Conservation (phyloP, 345 rosid genomes). For the Gossypium mustelinum region DNA sequence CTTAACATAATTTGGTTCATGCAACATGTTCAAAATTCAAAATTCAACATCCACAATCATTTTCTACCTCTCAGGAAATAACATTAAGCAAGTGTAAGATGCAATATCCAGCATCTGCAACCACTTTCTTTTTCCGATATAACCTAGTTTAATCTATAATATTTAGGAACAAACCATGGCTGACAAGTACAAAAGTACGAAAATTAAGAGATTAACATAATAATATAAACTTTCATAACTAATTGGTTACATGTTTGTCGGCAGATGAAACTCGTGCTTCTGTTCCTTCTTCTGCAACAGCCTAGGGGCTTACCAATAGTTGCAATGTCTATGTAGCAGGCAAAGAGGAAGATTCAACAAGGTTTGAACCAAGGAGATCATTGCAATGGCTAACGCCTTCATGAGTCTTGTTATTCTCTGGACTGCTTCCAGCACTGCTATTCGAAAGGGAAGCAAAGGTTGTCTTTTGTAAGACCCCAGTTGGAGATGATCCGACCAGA, state of each 20-base stretch:
- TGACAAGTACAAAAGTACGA: not conserved
- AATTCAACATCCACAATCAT: not conserved
- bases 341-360: slow-evolving; percentile 26
- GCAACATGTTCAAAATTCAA: not conserved
- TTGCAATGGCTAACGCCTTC: slow-evolving; percentile 31
- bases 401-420: slow-evolving; percentile 32
- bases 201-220: not conserved
- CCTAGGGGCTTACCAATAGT: not conserved
- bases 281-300: not conserved
- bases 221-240: slow-evolving; percentile 8
- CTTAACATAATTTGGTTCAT: no score
- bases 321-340: slow-evolving; percentile 15
- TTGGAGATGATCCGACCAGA: slow-evolving; percentile 57
- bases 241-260: slow-evolving; percentile 14
- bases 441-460: slow-evolving; percentile 67
- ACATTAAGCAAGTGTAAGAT: not conserved
- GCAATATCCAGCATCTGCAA: not conserved
- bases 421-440: slow-evolving; percentile 84
- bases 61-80: not conserved
- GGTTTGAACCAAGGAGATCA: slow-evolving; percentile 25
- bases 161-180: not conserved
- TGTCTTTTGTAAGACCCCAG: slow-evolving; percentile 69
- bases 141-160: not conserved
- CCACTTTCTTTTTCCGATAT: not conserved
- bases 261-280: not conserved